Conservation (phyloP, 441 rosid species). For the Adansonia madagascariensis region DNA sequence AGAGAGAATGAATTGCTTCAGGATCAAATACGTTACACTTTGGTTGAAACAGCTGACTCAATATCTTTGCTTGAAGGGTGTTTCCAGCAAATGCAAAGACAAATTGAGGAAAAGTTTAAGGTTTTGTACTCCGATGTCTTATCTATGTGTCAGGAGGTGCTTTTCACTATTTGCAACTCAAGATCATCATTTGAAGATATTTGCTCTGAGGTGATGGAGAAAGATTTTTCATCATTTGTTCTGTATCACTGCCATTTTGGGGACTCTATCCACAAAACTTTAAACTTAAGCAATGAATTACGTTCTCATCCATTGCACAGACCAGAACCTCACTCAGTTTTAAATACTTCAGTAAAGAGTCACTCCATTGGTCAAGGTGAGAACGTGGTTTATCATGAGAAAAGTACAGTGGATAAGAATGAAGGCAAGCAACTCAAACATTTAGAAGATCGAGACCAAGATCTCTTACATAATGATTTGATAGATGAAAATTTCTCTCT, state of each 20-base stretch:
- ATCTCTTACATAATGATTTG: constrained; percentile 37
- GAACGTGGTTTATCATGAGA: constrained; percentile 28
- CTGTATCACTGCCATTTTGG: constrained; percentile 56
- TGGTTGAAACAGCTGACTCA: constrained; percentile 52
- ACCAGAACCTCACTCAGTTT: constrained; percentile 32
- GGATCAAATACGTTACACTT: constrained; percentile 45
- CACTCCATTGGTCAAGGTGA: constrained; percentile 32
- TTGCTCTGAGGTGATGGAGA: constrained; percentile 57
- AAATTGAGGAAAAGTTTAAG: constrained; percentile 56
- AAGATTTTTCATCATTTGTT: constrained; percentile 53
- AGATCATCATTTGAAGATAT: constrained; percentile 60
- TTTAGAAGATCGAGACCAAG: constrained; percentile 40
- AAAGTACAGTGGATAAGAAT: constrained; percentile 33
- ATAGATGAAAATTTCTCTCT: constrained; percentile 60
- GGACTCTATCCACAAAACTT: constrained; percentile 41
- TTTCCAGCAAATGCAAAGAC: constrained; percentile 63
- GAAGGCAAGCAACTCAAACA: constrained; percentile 33
- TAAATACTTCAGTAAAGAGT: constrained; percentile 27
- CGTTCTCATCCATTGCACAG: constrained; percentile 30
- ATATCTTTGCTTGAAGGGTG: constrained; percentile 63
- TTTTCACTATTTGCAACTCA: constrained; percentile 43
- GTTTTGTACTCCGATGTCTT: constrained; percentile 50
- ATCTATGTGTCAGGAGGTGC: constrained; percentile 54
- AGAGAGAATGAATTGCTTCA: constrained; percentile 54
- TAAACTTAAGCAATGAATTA: constrained; percentile 37